Conservation (phyloP, 2,329 filamentous ascomycete species). For the Sporothrix brunneoviolacea region DNA sequence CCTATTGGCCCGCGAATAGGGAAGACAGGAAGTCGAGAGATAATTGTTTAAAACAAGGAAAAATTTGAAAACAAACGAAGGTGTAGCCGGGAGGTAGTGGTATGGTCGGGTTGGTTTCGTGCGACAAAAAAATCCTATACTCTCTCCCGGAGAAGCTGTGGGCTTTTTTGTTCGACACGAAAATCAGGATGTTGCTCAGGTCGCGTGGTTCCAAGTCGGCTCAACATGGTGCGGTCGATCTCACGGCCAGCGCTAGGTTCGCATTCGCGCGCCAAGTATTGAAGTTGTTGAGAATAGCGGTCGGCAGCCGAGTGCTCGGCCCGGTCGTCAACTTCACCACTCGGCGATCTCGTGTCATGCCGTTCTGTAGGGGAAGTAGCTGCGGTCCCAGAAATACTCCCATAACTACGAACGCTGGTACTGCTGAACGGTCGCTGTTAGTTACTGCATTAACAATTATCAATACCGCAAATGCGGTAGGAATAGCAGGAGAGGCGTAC, state of each 20-base stretch:
- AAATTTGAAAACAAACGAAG: background rate
- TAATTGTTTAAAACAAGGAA: background rate
- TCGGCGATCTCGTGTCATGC: conserved; percentile 26
- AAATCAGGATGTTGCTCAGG: conserved; percentile 1
- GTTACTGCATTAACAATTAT: background rate
- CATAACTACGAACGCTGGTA: conserved; percentile 30
- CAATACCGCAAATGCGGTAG: conserved; percentile 1
- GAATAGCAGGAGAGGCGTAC: conserved; percentile 14
- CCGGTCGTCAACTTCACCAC: conserved; percentile 22
- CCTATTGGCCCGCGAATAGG: background rate
- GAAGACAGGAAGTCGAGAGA: background rate
- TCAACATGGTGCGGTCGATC: conserved; percentile 50
- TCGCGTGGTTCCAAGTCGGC: conserved; percentile 29
- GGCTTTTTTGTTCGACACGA: background rate
- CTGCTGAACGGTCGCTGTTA: conserved; percentile 25
- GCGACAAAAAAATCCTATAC: background rate
- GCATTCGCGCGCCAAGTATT: conserved; percentile 40
- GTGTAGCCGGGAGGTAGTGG: too few relatives aligned
- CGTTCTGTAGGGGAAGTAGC: conserved; percentile 29
- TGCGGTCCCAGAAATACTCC: conserved; percentile 26
- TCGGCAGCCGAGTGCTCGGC: conserved; percentile 27
- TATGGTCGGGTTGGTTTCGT: too few relatives aligned
- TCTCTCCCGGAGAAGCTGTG: background rate
- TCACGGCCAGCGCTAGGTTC: conserved; percentile 32
- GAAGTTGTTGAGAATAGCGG: conserved; percentile 47